phyloP scores from a whole-genome alignment of 352 stramenopile species.

The Pythium phragmiticola region DNA sequence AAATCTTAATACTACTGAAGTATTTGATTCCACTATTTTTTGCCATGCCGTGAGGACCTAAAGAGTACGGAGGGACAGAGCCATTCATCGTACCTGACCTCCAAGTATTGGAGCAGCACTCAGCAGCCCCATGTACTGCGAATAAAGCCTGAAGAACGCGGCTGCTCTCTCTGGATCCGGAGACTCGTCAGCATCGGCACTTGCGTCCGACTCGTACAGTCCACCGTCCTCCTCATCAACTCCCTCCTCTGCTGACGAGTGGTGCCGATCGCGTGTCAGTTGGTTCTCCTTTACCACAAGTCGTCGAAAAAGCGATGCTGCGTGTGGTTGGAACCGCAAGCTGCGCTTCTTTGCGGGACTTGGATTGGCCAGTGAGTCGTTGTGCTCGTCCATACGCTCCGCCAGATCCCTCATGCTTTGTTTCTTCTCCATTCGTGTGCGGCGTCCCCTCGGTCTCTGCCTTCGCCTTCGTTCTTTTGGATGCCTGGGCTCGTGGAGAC shows the following conservation, averaged over 20 bases:
- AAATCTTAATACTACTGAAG: not conserved
- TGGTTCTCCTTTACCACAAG: conserved; percentile 14
- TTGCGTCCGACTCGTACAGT: not conserved
- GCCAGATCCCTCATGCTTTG: not conserved
- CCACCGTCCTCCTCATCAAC: not conserved
- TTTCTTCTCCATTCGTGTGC: not conserved
- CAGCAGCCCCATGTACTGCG: conserved; percentile 47
- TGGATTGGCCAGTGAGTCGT: not conserved
- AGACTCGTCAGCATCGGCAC: not conserved
- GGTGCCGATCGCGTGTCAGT: not conserved
- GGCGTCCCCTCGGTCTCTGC: not conserved
- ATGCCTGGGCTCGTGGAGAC: conserved; percentile 2
- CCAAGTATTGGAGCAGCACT: conserved; percentile 17
- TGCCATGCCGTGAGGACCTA: no score
- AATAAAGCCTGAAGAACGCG: conserved; percentile 39
- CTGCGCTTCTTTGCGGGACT: not conserved
- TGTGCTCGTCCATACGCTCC: not conserved
- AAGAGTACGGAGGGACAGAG: no score
- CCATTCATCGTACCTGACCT: no score
- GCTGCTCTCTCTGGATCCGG: conserved; percentile 18
- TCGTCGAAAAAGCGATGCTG: conserved; percentile 13
- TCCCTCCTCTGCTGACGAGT: not conserved
- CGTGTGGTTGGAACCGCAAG: conserved; percentile 13
- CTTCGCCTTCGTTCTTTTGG: not conserved
- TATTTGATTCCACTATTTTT: no score